A percentile compares a stretch with the other conserved stretches of the same genome.
These are phyloP conservation scores for Lactifluus piperatus DNA, from an alignment of 768 basidiomycete genomes.

Conservation along the genomic window DNA sequence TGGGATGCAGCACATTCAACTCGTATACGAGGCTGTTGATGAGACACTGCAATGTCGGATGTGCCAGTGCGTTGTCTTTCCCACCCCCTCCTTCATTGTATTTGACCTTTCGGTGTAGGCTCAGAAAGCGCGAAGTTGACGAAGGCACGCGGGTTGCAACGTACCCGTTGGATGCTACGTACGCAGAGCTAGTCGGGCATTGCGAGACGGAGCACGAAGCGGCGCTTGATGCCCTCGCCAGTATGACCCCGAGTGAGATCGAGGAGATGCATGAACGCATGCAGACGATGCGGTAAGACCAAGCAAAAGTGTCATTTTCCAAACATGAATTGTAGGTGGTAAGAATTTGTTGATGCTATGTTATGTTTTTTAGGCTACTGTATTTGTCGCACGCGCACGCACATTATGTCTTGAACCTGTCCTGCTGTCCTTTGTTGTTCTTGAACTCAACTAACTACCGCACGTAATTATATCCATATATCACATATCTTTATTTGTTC, in stretches of 20 bases:
- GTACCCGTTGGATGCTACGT: neutral
- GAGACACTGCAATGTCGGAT: conserved; percentile 13
- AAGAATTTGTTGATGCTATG: too few relatives aligned
- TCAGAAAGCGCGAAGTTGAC: conserved; percentile 11
- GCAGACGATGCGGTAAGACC: neutral
- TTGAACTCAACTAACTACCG: too few relatives aligned
- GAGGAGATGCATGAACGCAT: conserved; percentile 16
- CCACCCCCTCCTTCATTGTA: neutral
- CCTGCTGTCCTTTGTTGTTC: neutral
- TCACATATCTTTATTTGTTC: too few relatives aligned
- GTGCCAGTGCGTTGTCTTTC: conserved; percentile 6
- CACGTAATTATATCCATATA: too few relatives aligned
- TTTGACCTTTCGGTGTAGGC: neutral
- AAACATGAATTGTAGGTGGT: neutral
- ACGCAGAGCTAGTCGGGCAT: conserved; percentile 7
- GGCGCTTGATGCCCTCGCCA: conserved; percentile 11
- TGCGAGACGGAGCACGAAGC: conserved; percentile 12
- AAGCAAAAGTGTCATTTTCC: neutral
- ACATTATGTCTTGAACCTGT: too few relatives aligned
- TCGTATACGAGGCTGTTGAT: conserved; percentile 7
- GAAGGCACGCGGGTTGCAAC: neutral
- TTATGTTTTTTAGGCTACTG: too few relatives aligned
- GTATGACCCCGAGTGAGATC: conserved; percentile 4
- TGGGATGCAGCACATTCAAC: conserved; percentile 15
- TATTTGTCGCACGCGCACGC: too few relatives aligned